Evolutionary conservation across 345 rosid genomes (phyloP).

Genomic region (Eucalyptus polybractea): DNA sequence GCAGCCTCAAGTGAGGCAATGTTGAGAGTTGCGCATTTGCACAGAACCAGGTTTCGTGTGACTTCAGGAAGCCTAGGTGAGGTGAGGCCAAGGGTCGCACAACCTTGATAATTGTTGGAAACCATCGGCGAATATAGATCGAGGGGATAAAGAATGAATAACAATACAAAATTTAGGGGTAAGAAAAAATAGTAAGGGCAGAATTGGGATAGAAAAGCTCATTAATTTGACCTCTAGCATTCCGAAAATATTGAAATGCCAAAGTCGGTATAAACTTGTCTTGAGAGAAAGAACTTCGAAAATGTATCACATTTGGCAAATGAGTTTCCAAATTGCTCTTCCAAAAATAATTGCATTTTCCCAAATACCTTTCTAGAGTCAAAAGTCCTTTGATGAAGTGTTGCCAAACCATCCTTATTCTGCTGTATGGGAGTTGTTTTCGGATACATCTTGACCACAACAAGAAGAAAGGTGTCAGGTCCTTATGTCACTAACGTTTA

Average conservation of each 20-base stretch:
- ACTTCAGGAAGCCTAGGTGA: neutral
- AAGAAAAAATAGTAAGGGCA: neutral
- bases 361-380: neutral
- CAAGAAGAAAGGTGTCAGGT: neutral
- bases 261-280: neutral
- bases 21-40: neutral
- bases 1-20: neutral
- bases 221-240: neutral
- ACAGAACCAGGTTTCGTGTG: neutral
- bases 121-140: neutral
- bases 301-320: neutral
- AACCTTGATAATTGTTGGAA: neutral
- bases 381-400: neutral
- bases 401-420: neutral
- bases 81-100: neutral
- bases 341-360: neutral
- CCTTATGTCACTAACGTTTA: neutral
- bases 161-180: neutral
- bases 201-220: neutral
- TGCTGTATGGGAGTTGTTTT: neutral
- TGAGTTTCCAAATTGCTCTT: neutral
- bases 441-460: neutral
- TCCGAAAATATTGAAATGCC: neutral
- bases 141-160: neutral
- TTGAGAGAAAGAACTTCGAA: neutral